Evolutionary conservation across 495 filamentous ascomycete species (phyloP).

Genomic region (Tuber calosporum): DNA sequence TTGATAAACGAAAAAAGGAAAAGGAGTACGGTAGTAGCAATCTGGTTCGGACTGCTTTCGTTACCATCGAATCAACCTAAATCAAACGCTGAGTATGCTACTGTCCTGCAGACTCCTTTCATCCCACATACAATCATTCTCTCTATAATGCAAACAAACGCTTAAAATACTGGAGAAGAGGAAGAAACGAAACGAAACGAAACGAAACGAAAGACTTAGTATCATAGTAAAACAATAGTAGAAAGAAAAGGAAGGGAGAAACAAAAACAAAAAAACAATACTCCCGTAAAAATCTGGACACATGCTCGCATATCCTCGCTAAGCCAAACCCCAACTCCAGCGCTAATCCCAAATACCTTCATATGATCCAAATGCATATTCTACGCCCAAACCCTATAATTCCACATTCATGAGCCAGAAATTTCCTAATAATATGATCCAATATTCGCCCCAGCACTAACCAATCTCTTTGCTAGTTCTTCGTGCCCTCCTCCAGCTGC

Average conservation of each 20-base stretch:
- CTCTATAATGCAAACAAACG: background rate
- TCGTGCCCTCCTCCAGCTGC: constrained; percentile 3
- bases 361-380: background rate
- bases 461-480: background rate
- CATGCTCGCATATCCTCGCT: background rate
- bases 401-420: background rate
- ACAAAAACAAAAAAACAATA: constrained; percentile 3
- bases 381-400: background rate
- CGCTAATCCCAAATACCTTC: background rate
- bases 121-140: background rate
- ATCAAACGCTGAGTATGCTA: background rate
- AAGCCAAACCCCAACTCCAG: constrained; percentile 1
- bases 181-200: background rate
- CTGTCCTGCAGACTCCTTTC: background rate
- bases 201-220: background rate
- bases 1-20: background rate
- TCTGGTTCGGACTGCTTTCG: background rate
- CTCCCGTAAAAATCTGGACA: background rate
- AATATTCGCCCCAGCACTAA: constrained; percentile 2
- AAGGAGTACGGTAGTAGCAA: background rate
- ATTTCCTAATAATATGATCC: background rate
- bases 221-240: background rate
- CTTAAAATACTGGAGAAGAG: background rate
- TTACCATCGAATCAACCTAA: background rate
- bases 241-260: no score